Evolutionary conservation across 2,329 filamentous ascomycete species (phyloP), one percentile per base, ranked within the genome.

Genomic region (Pseudogymnoascus sp.): DNA sequence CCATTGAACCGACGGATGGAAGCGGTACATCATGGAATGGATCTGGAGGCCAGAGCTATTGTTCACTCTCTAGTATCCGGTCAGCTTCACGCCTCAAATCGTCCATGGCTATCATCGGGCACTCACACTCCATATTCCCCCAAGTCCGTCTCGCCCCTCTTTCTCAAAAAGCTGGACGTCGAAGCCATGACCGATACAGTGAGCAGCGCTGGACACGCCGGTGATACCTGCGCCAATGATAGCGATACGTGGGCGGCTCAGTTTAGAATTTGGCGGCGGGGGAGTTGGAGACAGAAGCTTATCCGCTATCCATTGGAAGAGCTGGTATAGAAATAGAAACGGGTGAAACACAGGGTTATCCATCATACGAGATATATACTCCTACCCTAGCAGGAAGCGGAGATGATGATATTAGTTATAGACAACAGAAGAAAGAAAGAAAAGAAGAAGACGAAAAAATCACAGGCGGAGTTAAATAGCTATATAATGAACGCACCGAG

Each of bases 1-100:
- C 86, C 89, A 96, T 65, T 83, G 80, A 1, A 96, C 84, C 0
- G 88, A 89, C 0, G 91, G 91, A 68, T 93, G 89, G 73, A 96
- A 96, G 21, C 91, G 84, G 74, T 93, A 96, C 90, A 95, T 95
- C 64, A 93, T 74, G 19, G 86, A 90, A 73, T 96, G 90, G 21
- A 96, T 93, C 71, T 95, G 90, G 0, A 96, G 81, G 14, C 89
- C 85, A 0, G 89, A 93, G 0, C 89, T 93, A 61, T 89, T 89
- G 76, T 95, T 93, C 42, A 95, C 89, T 74, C 83, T 82, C 86
- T 90, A 64, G 16, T 53, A 56, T 67, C 63, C 29, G 60, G 56
- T 40, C 29, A 37, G 21, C 37, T 33, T 31, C 21, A 59, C 59
- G 56, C 26, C 35, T 26, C 56, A 63, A 40, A 44, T 53, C 33